Evolutionary conservation across 2,329 filamentous ascomycete species (phyloP), one percentile per base, ranked within the genome.

Genomic region (Pezicula radicicola): DNA sequence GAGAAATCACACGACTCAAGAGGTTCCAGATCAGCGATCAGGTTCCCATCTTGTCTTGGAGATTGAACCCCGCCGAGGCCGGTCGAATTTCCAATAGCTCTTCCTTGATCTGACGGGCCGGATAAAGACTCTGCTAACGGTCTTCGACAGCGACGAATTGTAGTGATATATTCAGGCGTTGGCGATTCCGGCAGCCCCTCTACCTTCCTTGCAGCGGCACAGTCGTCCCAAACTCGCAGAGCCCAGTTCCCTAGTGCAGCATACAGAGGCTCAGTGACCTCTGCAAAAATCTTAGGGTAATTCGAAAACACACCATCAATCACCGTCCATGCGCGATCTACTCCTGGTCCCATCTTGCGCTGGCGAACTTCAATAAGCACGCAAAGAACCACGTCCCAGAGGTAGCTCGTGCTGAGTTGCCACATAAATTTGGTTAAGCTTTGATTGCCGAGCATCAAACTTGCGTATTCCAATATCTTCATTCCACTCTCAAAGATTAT

Each of bases 371-470:
- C 66, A 43, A 68, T 62, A 21, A 68, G 64, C 46, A 66, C 63
- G 48, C 62, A 65, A 3, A 67, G 59, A 15, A 67, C 52, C 3
- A 60, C 61, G 48, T 67, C 61, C 66, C 67, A 69, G 15, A 68
- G 46, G 48, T 62, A 60, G 33, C 56, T 60, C 15, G 61, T 60
- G 42, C 62, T 58, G n/a, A 65, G 53, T 21, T 60, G 60, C 62
- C 62, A 62, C 48, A 35, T 56, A 41, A 60, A 68, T 47, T 66
- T 67, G 1, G 59, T 52, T 5, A 69, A 50, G 8, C 49, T 55
- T 15, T 49, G 52, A 33, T 57, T 55, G 13, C 57, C 51, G 18
- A 52, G 53, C 8, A 61, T 43, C 25, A 63, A 35, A 19, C 50
- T 55, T 2, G 50, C 49, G 44, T 66, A 66, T 36, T 65, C 66